Evolutionary conservation across 805 yeast species (phyloP), one percentile per base, ranked within the genome.

Genomic region (Saccharomyces mikatae): DNA sequence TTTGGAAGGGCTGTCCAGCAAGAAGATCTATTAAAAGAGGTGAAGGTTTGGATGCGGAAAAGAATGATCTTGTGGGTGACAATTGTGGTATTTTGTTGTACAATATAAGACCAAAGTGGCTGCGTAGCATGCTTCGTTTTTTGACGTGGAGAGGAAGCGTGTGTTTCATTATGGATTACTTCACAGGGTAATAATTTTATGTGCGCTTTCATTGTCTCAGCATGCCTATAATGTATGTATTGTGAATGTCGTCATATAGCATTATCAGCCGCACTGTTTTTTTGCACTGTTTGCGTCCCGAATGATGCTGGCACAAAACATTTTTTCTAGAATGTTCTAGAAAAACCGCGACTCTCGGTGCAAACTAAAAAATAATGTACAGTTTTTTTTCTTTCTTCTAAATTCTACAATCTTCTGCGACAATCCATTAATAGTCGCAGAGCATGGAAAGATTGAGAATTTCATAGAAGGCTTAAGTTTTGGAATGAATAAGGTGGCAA

Each of bases 1-100:
- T 89, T 61, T 80, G 89, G 82, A 78, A 81, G 54, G 85, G 89
- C 1, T 92, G 99, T 71, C 86, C 86, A 10, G 82, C 91, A 6
- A 75, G 96, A 54, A 76, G 80, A 53, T 81, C 82, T 61, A 80
- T 86, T 52, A 83, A 86, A 58, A 80, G 86, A 75, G 98, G 97
- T 0, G 81, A 86, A 60, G 98, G 98, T 1, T 49, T 70, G 29
- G 71, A 67, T 2, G 80, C 89, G 9, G 97, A 92, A 65, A 80
- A 84, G 57, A 96, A 90, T 67, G 92, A 90, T 52, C 52, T 64
- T 8, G 62, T 69, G 2, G 87, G 86, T 58, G 78, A 77, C 53
- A 80, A 85, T 58, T 90, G 97, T 69, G 96, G 95, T 2, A 77
- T 80, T 53, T 58, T 82, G 24, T 77, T 85, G 53, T 76, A 78